phyloP scores from a whole-genome alignment of 306 rosid genomes.

The Casuarina glauca region DNA sequence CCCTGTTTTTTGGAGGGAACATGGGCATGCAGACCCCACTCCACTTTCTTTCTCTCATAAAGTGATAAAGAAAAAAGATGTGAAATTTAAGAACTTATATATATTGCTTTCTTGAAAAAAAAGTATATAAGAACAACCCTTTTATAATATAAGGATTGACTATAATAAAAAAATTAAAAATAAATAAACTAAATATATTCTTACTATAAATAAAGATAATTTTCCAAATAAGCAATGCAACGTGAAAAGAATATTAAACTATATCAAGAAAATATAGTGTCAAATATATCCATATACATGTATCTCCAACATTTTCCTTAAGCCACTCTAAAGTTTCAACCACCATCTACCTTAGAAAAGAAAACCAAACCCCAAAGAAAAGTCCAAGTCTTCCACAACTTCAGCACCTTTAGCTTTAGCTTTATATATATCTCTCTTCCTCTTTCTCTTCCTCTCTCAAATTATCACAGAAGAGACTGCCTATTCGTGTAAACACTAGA shows the following conservation, averaged over 20 bases:
- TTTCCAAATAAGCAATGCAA: no score
- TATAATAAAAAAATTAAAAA: no score
- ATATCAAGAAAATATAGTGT: no score
- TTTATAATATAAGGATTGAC: no score
- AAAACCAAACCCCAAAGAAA: background rate
- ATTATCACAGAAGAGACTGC: constrained; percentile 11
- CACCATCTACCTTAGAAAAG: constrained; percentile 28
- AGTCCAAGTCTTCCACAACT: constrained; percentile 19
- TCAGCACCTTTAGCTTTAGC: background rate
- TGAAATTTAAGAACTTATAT: no score
- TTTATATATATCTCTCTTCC: constrained; percentile 13
- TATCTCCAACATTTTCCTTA: constrained; percentile 28
- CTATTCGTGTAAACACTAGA: constrained; percentile 15
- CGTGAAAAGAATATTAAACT: no score
- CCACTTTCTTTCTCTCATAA: background rate
- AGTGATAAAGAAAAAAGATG: no score
- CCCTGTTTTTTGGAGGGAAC: constrained; percentile 51
- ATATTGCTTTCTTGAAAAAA: no score
- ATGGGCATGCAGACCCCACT: constrained; percentile 53
- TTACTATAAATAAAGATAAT: no score
- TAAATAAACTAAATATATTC: no score
- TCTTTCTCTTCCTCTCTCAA: constrained; percentile 20
- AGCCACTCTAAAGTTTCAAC: constrained; percentile 64
- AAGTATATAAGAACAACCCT: no score
- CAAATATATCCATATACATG: no score